Evolutionary conservation across 192 early-diverging fungal genomes (phyloP).

Genomic region (Chytriomyces sp.): DNA sequence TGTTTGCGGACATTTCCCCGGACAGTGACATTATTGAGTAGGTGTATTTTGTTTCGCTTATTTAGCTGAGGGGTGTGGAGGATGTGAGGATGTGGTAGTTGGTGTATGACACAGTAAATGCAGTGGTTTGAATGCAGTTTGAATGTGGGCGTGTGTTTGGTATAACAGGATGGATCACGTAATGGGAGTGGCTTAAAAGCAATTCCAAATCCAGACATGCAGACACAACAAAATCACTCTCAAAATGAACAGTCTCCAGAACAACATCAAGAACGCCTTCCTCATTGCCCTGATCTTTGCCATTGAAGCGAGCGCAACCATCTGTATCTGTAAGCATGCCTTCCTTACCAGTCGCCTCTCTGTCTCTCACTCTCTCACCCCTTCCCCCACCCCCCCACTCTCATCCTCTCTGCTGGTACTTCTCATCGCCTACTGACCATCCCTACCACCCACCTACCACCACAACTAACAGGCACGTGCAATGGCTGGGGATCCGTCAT

Average conservation of each 20-base stretch:
- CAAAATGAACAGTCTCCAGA: background rate
- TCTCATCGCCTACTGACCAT: background rate
- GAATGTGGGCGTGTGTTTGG: too few relatives aligned
- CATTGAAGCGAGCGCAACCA: background rate
- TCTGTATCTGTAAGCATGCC: background rate
- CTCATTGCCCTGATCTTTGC: background rate
- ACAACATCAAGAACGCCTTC: background rate
- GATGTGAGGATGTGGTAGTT: background rate
- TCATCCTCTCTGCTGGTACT: too few relatives aligned
- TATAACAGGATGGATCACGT: background rate
- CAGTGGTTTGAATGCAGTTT: background rate
- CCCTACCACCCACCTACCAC: background rate
- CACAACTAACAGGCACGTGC: background rate
- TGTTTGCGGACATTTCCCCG: slow-evolving; percentile 44
- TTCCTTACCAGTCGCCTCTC: background rate
- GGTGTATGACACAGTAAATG: background rate
- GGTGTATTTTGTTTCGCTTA: background rate
- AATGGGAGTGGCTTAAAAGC: background rate
- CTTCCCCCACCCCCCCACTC: too few relatives aligned
- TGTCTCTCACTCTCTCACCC: too few relatives aligned
- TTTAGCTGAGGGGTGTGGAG: background rate
- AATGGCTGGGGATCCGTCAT: background rate
- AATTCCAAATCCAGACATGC: background rate
- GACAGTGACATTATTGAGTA: slow-evolving; percentile 33
- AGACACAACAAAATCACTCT: background rate